Base-by-base conservation (phyloP, 1,139 yeast genomes). In the Blastobotrys malaysiensis region DNA sequence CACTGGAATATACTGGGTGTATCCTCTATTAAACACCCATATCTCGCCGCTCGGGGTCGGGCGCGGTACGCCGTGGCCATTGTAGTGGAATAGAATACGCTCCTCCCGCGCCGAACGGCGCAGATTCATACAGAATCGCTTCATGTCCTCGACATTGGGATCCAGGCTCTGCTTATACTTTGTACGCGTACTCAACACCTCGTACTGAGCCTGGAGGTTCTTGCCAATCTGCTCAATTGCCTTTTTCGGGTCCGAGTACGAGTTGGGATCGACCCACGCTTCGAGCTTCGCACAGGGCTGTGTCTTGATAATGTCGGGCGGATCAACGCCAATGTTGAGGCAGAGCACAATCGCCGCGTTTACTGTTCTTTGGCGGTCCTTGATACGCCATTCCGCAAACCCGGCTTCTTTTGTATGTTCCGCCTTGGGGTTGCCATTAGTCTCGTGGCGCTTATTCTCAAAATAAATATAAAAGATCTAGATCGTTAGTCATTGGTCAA, bases 61-160 rank as follows among this genome's bases (percentile, higher is more conserved):
- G 61, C 90, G 90, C 0, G 99, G 99, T 1, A 93, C 99, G 16
- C 99, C 99, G 67, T 93, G 99, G 3, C 99, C 99, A 65, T 93
- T 93, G 69, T 95, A 93, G 68, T 95, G 99, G 69, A 93, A 93
- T 52, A 93, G 70, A 9, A 91, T 86, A 53, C 99, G 78, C 52
- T 75, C 79, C 14, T 93, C 98, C 65, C 93, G 88, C 3, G 98
- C 96, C 55, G 88, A 87, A 55, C 98, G 77, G 62, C 99, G 76
- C 59, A 93, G 73, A 0, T 95, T 86, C 63, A 88, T 87, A 68
- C 98, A 91, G 64, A 93, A 88, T 57, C 98, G 77, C 66, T 91
- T 93, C 43, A 91, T 88, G 66, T 93, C 99, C 67, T 93, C 99
- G 20, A 91, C 97, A 56, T 95, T 88, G 0, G 99, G 98, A 67